Percentiles rank a stretch among this genome's conserved stretches.
phyloP scores from a whole-genome alignment of 495 filamentous ascomycete genomes.

The Penicillium lagena region DNA sequence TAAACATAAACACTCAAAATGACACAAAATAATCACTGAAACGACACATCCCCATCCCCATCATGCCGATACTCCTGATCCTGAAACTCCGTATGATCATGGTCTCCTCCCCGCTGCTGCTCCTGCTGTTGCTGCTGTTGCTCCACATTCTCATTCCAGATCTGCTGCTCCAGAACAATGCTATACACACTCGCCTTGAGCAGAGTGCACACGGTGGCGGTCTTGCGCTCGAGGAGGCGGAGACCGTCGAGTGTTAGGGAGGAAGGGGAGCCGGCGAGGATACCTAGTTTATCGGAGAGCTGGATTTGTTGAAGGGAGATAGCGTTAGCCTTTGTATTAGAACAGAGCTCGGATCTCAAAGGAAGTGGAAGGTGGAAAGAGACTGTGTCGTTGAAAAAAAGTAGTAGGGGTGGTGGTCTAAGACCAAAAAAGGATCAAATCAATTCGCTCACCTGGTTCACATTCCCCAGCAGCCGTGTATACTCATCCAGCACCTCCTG shows the following conservation, averaged over 20 bases:
- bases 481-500: constrained; percentile 96
- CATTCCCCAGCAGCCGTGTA: constrained; percentile 74
- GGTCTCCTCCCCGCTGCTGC: constrained; percentile 5
- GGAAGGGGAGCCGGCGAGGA: constrained; percentile 24
- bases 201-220: constrained; percentile 85
- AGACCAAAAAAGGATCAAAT: constrained; percentile 1
- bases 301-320: neutral
- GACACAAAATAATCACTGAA: constrained; percentile 15
- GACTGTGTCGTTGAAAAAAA: neutral
- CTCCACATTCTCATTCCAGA: constrained; percentile 54
- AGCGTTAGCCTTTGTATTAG: too few species aligned
- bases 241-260: constrained; percentile 60
- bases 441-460: constrained; percentile 64
- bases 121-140: constrained; percentile 27
- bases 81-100: constrained; percentile 17
- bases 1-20: constrained; percentile 3
- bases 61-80: constrained; percentile 29
- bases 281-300: constrained; percentile 34
- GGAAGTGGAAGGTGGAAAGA: neutral
- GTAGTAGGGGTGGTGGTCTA: neutral
- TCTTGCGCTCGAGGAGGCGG: constrained; percentile 85
- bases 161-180: constrained; percentile 96
- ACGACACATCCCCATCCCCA: constrained; percentile 27
- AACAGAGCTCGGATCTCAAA: too few species aligned
- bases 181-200: constrained; percentile 97